Evolutionary conservation across 352 stramenopile species (phyloP).

Genomic region (Phytopythium delawarense): DNA sequence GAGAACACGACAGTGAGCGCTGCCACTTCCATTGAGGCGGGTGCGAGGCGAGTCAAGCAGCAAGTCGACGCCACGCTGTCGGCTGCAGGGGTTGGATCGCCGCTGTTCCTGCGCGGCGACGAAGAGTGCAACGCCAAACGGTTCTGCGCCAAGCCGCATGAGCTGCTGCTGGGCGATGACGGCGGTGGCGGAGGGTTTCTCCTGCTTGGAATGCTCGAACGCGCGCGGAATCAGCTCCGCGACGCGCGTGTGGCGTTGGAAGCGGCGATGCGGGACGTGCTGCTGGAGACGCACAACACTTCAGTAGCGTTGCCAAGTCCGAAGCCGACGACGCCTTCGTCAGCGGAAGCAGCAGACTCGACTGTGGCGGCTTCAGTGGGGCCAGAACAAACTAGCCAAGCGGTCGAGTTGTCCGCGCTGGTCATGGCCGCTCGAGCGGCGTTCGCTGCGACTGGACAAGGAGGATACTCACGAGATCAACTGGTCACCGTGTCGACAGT

Average conservation of each 20-base stretch:
- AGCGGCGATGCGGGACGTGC: slow-evolving; percentile 28
- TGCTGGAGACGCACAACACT: neutral
- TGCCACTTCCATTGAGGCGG: slow-evolving; percentile 14
- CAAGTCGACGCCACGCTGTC: slow-evolving; percentile 10
- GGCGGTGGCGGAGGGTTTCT: slow-evolving; percentile 46
- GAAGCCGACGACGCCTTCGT: neutral
- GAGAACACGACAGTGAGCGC: slow-evolving; percentile 3
- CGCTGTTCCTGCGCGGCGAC: slow-evolving; percentile 26
- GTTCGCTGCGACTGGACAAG: neutral
- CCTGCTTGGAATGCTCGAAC: slow-evolving; percentile 24
- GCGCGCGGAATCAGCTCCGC: slow-evolving; percentile 19
- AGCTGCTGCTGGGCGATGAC: slow-evolving; percentile 8
- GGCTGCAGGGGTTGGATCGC: neutral
- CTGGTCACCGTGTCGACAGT: slow-evolving; percentile 16
- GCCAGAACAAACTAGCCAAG: neutral
- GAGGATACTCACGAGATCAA: neutral
- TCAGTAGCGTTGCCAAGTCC: neutral
- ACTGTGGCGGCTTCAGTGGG: neutral
- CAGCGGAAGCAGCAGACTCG: neutral
- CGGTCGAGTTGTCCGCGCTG: neutral
- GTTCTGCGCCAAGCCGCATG: slow-evolving; percentile 21
- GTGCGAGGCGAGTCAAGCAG: slow-evolving; percentile 11
- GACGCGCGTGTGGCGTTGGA: slow-evolving; percentile 29
- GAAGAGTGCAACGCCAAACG: slow-evolving; percentile 40
- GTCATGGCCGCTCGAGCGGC: neutral